A percentile compares a stretch with the other conserved stretches of the same genome.
Evolutionary conservation across 805 yeast genomes (phyloP).

Genomic region (Sugiyamaella smithiae): DNA sequence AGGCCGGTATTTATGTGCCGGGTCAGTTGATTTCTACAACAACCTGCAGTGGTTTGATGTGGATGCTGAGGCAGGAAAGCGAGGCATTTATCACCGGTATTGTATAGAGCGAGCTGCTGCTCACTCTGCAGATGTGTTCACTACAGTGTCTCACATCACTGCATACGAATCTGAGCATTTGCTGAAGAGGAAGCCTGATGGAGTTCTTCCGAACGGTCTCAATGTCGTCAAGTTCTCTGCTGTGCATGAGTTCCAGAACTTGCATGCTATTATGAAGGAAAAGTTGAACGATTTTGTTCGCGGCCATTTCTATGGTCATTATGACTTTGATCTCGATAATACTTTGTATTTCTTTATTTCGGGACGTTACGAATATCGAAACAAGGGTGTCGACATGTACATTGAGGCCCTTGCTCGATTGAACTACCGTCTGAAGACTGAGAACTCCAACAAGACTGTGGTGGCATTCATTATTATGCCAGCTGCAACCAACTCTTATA

Average conservation of each 20-base stretch:
- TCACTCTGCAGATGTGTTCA: conserved; percentile 93
- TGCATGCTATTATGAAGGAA: conserved; percentile 88
- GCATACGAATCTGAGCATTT: conserved; percentile 92
- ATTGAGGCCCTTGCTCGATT: conserved; percentile 90
- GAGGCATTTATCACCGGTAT: conserved; percentile 96
- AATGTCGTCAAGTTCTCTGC: conserved; percentile 96
- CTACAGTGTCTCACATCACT: conserved; percentile 97
- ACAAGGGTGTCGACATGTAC: conserved; percentile 94
- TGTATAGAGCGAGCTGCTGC: conserved; percentile 97
- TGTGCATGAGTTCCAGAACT: conserved; percentile 95
- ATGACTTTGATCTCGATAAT: conserved; percentile 90
- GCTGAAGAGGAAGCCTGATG: conserved; percentile 94
- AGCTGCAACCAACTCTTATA: conserved; percentile 88
- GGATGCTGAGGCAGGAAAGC: conserved; percentile 95
- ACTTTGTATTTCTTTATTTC: conserved; percentile 95
- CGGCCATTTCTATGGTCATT: conserved; percentile 96
- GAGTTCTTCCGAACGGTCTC: conserved; percentile 94
- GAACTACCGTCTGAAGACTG: conserved; percentile 78
- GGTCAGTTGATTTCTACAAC: conserved; percentile 93
- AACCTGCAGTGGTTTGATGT: conserved; percentile 86
- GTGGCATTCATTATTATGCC: conserved; percentile 99
- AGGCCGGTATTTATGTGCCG: conserved; percentile 95
- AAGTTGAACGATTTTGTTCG: conserved; percentile 91
- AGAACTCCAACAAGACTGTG: conserved; percentile 84
- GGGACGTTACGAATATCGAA: conserved; percentile 94